Conservation (phyloP, 2,329 filamentous ascomycete genomes). For the Aspergillus luchuensis region DNA sequence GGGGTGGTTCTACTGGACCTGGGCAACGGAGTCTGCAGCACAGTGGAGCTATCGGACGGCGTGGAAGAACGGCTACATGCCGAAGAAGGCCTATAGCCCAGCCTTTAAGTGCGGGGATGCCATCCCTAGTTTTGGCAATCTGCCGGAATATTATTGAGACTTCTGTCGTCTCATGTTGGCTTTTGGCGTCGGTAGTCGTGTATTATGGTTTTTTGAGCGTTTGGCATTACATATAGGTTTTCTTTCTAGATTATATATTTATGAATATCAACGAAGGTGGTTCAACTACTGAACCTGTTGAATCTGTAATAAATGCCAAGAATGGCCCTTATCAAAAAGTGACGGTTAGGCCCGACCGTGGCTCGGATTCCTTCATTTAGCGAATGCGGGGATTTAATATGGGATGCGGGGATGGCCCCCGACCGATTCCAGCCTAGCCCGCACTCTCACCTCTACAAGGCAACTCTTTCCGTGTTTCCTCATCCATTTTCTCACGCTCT, state of each 20-base stretch:
- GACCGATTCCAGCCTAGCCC: background rate
- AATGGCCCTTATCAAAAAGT: background rate
- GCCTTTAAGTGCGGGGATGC: conserved; percentile 66
- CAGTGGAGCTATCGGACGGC: conserved; percentile 73
- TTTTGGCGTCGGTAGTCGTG: background rate
- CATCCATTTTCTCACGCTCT: background rate
- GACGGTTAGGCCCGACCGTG: no score
- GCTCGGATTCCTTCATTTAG: background rate
- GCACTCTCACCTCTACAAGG: background rate
- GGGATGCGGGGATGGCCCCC: background rate
- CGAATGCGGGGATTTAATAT: background rate
- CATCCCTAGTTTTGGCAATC: conserved; percentile 48
- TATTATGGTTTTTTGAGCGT: background rate
- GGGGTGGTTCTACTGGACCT: conserved; percentile 99
- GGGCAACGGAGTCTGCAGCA: conserved; percentile 81
- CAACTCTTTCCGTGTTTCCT: conserved; percentile 24
- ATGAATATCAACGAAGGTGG: no score
- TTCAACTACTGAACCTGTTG: no score
- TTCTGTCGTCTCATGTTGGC: background rate
- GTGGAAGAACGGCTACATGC: conserved; percentile 79
- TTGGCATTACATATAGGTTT: no score
- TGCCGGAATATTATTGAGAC: conserved; percentile 47
- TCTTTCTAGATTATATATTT: background rate
- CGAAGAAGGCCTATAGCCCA: conserved; percentile 69
- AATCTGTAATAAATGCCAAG: background rate